Evolutionary conservation across 345 rosid species (phyloP), one percentile per base, ranked within the genome.

Genomic region (Reutealis trisperma): DNA sequence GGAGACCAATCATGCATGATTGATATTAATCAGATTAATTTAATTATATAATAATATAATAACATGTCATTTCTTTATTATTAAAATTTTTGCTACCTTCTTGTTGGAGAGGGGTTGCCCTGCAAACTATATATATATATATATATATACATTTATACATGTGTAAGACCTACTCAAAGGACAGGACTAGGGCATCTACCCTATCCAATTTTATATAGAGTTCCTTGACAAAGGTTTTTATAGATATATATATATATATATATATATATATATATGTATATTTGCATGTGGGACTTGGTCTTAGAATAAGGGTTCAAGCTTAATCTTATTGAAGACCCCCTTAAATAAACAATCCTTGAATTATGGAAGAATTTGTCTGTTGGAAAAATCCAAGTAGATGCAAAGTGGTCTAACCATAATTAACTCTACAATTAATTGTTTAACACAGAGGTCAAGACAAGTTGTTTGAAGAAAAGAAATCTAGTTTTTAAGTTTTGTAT

Each of bases 241-340:
- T 54, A 15, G 13, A 42, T 42, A 42, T 47, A 47, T 34, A 32
- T 66, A 6, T 3, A 42, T 42, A 15, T 8, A n/a, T n/a, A n/a
- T n/a, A n/a, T n/a, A n/a, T 54, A 15, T 27, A 42, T 42, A 42
- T 47, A 47, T 34, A 32, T 66, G 14, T 3, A 42, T 42, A 15
- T 8, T 66, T 32, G 80, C 75, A 75, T 72, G 85, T 68, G 82
- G 74, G 77, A 55, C 64, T 83, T 79, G 65, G 57, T 67, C 80
- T 44, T 76, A 71, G 19, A 51, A 60, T 5, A 67, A 79, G 77
- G 74, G 72, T 52, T 60, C 63, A 61, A 57, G 61, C 49, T 47
- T 30, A 61, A 45, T 49, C 77, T 42, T 74, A 74, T 64, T 64
- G 51, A 63, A 69, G 44, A 59, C 30, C 65, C 65, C 59, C 41